These are phyloP conservation scores for Thermochaetoides thermophila DNA, from an alignment of 495 filamentous ascomycete genomes.

Conservation along the genomic window DNA sequence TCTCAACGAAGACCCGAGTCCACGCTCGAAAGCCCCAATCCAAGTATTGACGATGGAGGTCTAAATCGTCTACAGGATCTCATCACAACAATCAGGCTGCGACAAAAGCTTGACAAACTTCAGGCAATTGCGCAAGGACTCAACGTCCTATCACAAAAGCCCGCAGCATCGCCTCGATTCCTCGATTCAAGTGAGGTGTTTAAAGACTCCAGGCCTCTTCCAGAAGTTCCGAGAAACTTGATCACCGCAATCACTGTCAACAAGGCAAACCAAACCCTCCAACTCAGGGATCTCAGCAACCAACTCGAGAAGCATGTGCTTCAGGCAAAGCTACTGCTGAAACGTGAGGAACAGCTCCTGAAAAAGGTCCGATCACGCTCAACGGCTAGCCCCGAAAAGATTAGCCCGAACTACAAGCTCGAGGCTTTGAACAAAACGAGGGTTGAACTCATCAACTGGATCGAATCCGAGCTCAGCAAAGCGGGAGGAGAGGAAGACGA, in stretches of 20 bases:
- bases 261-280: slow-evolving; percentile 16
- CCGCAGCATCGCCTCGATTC: slow-evolving; percentile 34
- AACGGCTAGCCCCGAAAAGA: slow-evolving; percentile 13
- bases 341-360: slow-evolving; percentile 46
- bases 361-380: slow-evolving; percentile 36
- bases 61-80: slow-evolving; percentile 31
- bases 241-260: slow-evolving; percentile 26
- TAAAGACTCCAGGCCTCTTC: slow-evolving; percentile 27
- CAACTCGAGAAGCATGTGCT: slow-evolving; percentile 52
- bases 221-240: slow-evolving; percentile 33
- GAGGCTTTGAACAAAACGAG: slow-evolving; percentile 40
- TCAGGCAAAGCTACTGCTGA: slow-evolving; percentile 44
- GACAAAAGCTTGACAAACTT: slow-evolving; percentile 40
- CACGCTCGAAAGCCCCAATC: not conserved
- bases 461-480: slow-evolving; percentile 48
- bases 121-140: slow-evolving; percentile 30
- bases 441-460: slow-evolving; percentile 55
- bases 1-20: slow-evolving; percentile 2
- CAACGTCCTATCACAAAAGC: slow-evolving; percentile 36
- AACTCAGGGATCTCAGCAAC: slow-evolving; percentile 36
- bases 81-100: slow-evolving; percentile 30
- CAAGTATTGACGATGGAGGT: not conserved
- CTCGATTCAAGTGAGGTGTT: slow-evolving; percentile 31
- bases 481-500: slow-evolving; percentile 32
- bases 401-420: slow-evolving; percentile 24